Base-by-base conservation (phyloP, 495 filamentous ascomycete genomes). In the Aspergillus diversus region DNA sequence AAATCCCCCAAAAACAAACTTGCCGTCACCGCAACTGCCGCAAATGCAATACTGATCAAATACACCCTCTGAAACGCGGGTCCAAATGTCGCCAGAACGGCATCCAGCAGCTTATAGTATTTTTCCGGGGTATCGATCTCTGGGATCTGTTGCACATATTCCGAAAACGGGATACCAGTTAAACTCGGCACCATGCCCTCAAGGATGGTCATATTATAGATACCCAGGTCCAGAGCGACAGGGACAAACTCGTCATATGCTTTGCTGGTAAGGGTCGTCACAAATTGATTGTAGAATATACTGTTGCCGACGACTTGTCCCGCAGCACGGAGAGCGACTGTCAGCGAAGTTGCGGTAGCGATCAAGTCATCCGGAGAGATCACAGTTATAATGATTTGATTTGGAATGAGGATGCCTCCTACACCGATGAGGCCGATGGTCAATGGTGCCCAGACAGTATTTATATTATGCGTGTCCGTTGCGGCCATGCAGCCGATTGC, bases 401-500 rank as follows among this genome's bases (percentile, higher is more conserved):
- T 50, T 4, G 57, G 57, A 8, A 59, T 31, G n/a, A 59, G 43
- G 31, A 59, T 32, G n/a, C 57, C 57, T 15, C 57, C 57, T 9
- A 59, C 34, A 46, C 57, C 57, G 12, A 50, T 46, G 13, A 50
- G 43, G 31, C 42, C 31, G 46, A 59, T 35, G 43, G 33, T 34
- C 5, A 59, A 32, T 3, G 46, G 43, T 4, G 43, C 57, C 43
- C 43, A 50, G 13, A 37, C 43, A 7, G 57, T 59, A 46, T 33
- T 21, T 27, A 59, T 50, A 34, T 59, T 49, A 5, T 48, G 33
- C 31, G 13, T 35, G 9, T 37, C 15, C 6, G 46, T 37, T 11
- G 43, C 56, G 32, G 57, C 57, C 57, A 59, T 59, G 32, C 57
- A 59, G 13, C 31, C 57, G n/a, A 50, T 50, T 59, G 43, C 57